A percentile compares a stretch with the other conserved stretches of the same genome.
phyloP scores from a whole-genome alignment of 352 stramenopile species.

The Phytopythium montanum region DNA sequence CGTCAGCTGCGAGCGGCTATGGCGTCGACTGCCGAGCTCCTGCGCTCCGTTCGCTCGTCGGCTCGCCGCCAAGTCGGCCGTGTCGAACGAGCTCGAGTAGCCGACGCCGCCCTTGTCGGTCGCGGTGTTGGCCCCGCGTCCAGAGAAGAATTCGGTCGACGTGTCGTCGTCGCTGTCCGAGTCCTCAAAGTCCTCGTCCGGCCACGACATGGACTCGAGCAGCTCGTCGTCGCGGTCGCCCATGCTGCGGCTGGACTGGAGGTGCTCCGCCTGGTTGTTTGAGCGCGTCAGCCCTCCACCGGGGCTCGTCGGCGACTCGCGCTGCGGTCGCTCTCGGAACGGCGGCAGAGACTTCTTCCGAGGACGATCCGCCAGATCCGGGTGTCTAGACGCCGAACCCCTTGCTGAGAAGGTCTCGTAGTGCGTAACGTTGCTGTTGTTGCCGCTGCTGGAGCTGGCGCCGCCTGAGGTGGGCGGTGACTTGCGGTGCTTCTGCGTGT shows the following conservation, averaged over 20 bases:
- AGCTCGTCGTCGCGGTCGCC: constrained; percentile 14
- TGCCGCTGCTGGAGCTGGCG: constrained; percentile 9
- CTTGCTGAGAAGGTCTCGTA: constrained; percentile 2
- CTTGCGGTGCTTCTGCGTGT: constrained; percentile 5
- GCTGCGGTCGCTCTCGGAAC: constrained; percentile 3
- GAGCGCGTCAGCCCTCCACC: not conserved
- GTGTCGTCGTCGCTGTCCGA: constrained; percentile 13
- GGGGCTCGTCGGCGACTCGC: not conserved
- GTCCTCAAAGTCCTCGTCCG: constrained; percentile 19
- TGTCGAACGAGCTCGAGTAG: constrained; percentile 5
- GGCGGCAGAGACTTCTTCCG: constrained; percentile 8
- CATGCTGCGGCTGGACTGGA: constrained; percentile 15
- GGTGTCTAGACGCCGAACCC: not conserved
- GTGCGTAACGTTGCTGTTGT: constrained; percentile 7
- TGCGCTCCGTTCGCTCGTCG: not conserved
- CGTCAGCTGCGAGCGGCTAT: constrained; percentile 6
- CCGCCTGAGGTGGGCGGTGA: constrained; percentile 3
- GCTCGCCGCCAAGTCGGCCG: constrained; percentile 8
- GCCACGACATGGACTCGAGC: constrained; percentile 21
- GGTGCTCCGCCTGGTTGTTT: constrained; percentile 10
- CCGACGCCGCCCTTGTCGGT: not conserved
- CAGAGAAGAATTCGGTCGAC: constrained; percentile 3
- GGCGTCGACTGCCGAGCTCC: constrained; percentile 1
- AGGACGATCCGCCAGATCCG: not conserved
- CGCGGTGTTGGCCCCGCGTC: not conserved